These are phyloP conservation scores for Saksenaea oblongispora DNA, from an alignment of 371 early-diverging fungal species.

Conservation along the genomic window DNA sequence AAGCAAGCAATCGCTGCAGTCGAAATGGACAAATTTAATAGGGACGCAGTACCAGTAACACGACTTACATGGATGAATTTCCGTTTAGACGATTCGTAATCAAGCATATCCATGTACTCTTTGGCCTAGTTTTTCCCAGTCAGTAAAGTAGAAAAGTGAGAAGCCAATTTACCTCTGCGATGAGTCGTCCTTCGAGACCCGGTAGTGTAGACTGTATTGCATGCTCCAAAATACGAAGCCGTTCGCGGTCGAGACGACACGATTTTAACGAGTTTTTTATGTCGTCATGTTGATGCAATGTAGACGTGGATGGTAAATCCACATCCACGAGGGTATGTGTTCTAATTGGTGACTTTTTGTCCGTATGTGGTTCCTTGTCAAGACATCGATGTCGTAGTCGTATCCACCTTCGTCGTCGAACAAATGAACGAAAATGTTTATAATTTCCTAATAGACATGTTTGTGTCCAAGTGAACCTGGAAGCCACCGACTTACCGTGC, in stretches of 20 bases:
- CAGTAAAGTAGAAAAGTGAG: no score
- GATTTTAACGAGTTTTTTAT: conserved; percentile 1
- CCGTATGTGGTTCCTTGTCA: neutral
- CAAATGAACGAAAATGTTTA: conserved; percentile 62
- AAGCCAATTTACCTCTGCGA: conserved; percentile 13
- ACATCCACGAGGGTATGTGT: conserved; percentile 10
- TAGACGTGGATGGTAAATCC: conserved; percentile 3
- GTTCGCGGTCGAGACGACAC: conserved; percentile 45
- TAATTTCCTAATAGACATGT: conserved; percentile 34
- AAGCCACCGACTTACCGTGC: conserved; percentile 39
- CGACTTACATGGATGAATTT: conserved; percentile 22
- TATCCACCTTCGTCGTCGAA: conserved; percentile 65
- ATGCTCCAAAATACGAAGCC: conserved; percentile 17
- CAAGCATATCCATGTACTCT: conserved; percentile 20
- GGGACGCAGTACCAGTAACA: neutral
- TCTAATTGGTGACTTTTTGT: neutral
- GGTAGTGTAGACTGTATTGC: conserved; percentile 15
- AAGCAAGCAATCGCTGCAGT: neutral
- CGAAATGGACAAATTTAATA: neutral
- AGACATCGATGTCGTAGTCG: conserved; percentile 43
- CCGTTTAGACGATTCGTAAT: conserved; percentile 32
- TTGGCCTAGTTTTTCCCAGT: conserved; percentile 11
- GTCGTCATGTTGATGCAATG: neutral
- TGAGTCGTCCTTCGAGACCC: conserved; percentile 11
- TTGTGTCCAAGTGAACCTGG: neutral